These are phyloP conservation scores for Diplodia scrobiculata DNA, from an alignment of 2,329 filamentous ascomycete genomes.

Conservation along the genomic window DNA sequence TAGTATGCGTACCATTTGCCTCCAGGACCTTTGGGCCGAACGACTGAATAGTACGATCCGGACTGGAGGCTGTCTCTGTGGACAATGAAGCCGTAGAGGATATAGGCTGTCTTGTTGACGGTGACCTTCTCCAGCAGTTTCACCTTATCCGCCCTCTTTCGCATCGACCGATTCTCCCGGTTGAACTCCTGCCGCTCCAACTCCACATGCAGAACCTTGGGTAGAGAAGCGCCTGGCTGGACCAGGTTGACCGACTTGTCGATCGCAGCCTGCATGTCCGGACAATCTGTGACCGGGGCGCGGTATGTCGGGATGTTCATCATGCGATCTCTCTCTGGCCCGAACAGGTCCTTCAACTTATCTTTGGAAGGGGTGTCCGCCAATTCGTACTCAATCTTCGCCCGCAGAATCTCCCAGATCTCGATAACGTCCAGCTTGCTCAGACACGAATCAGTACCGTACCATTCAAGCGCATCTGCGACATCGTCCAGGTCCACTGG, in stretches of 20 bases:
- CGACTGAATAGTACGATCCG: conserved; percentile 61
- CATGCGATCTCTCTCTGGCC: conserved; percentile 42
- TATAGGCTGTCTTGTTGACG: conserved; percentile 54
- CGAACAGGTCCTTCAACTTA: conserved; percentile 52
- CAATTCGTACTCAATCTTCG: conserved; percentile 57
- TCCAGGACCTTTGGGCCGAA: conserved; percentile 59
- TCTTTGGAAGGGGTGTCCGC: conserved; percentile 48
- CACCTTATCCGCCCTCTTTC: conserved; percentile 60
- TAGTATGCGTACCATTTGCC: conserved; percentile 63
- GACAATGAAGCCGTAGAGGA: conserved; percentile 62
- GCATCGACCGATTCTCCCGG: conserved; percentile 57
- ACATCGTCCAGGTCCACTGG: conserved; percentile 43
- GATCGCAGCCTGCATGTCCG: conserved; percentile 49
- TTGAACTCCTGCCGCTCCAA: conserved; percentile 61
- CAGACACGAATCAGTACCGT: conserved; percentile 44
- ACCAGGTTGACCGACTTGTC: conserved; percentile 39
- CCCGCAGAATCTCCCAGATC: conserved; percentile 58
- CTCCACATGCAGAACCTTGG: conserved; percentile 58
- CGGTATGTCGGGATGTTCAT: conserved; percentile 37
- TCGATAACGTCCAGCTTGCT: conserved; percentile 56
- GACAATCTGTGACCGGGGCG: conserved; percentile 41
- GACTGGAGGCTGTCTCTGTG: conserved; percentile 62
- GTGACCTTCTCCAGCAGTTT: conserved; percentile 57
- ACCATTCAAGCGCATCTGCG: conserved; percentile 45
- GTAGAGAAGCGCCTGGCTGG: conserved; percentile 40